Percentiles rank a stretch among this genome's conserved stretches.
These are phyloP conservation scores for Suillus spraguei DNA, from an alignment of 768 basidiomycete species.

Conservation along the genomic window DNA sequence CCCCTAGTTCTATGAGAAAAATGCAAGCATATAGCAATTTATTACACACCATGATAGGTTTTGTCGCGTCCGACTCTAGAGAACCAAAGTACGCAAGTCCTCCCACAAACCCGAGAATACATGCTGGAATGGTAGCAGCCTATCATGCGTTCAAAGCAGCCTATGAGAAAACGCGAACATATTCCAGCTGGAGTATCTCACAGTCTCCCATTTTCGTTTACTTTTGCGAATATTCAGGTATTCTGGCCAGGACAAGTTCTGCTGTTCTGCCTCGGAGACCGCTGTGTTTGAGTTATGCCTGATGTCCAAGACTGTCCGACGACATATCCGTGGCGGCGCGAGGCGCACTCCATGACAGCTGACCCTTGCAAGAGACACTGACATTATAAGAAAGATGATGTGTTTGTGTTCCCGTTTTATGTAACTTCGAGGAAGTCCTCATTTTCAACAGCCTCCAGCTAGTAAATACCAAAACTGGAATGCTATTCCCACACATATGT, in stretches of 20 bases:
- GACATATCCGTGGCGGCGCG: slow-evolving; percentile 17
- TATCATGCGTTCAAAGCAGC: slow-evolving; percentile 31
- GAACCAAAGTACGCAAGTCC: slow-evolving; percentile 77
- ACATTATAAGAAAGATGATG: slow-evolving; percentile 19
- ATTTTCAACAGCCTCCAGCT: not conserved
- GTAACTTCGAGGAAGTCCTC: too few relatives aligned
- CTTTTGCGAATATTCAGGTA: slow-evolving; percentile 73
- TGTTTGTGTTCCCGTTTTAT: not conserved
- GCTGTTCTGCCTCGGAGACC: slow-evolving; percentile 27
- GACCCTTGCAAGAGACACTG: slow-evolving; percentile 22
- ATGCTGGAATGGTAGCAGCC: slow-evolving; percentile 71
- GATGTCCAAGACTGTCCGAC: slow-evolving; percentile 19
- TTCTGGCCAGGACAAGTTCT: slow-evolving; percentile 69
- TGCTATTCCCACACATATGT: slow-evolving; percentile 23
- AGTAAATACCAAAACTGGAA: slow-evolving; percentile 13
- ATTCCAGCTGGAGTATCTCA: slow-evolving; percentile 33
- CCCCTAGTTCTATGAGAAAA: slow-evolving; percentile 47
- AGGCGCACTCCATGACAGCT: slow-evolving; percentile 22
- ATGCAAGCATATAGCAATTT: not conserved
- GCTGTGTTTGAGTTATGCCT: slow-evolving; percentile 23
- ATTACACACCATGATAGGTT: slow-evolving; percentile 69
- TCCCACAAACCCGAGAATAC: slow-evolving; percentile 62
- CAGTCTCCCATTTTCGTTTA: slow-evolving; percentile 81
- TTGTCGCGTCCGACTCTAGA: slow-evolving; percentile 71
- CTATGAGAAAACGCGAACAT: not conserved